A percentile compares a stretch with the other conserved stretches of the same genome.
Evolutionary conservation across 176 grass and related monocot species (phyloP).

Genomic region (Miscanthus lutarioriparius): DNA sequence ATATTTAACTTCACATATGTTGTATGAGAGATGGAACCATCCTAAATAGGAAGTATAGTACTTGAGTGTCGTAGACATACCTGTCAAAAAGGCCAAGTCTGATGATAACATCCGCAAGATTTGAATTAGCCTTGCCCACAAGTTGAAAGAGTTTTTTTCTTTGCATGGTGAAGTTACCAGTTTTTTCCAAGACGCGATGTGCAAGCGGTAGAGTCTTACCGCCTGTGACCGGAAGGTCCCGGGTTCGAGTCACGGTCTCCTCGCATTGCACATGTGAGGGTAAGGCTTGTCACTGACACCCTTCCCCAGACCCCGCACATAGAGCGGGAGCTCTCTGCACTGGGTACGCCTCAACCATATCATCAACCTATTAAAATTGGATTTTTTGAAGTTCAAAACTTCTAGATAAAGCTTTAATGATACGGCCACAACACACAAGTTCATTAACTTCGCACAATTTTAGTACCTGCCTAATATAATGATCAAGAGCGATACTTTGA

Average conservation of each 20-base stretch:
- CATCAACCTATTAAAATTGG: constrained; percentile 72
- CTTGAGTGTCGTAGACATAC: constrained; percentile 33
- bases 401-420: background rate
- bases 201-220: no score
- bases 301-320: no score
- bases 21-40: background rate
- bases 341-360: constrained; percentile 98
- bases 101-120: constrained; percentile 89
- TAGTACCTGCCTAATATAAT: constrained; percentile 87
- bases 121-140: constrained; percentile 92
- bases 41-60: background rate
- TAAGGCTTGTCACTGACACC: no score
- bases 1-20: background rate
- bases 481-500: constrained; percentile 95
- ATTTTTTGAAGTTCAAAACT: constrained; percentile 10
- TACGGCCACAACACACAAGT: constrained; percentile 11
- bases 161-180: constrained; percentile 86
- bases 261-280: no score
- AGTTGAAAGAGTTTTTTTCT: constrained; percentile 99
- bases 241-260: no score
- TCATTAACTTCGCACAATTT: background rate
- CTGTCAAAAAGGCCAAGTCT: constrained; percentile 96
- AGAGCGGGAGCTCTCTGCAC: no score
- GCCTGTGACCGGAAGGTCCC: no score
- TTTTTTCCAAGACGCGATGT: no score